A percentile compares a stretch with the other conserved stretches of the same genome.
Conservation (phyloP, 2,329 filamentous ascomycete species). For the Aspergillus niger region DNA sequence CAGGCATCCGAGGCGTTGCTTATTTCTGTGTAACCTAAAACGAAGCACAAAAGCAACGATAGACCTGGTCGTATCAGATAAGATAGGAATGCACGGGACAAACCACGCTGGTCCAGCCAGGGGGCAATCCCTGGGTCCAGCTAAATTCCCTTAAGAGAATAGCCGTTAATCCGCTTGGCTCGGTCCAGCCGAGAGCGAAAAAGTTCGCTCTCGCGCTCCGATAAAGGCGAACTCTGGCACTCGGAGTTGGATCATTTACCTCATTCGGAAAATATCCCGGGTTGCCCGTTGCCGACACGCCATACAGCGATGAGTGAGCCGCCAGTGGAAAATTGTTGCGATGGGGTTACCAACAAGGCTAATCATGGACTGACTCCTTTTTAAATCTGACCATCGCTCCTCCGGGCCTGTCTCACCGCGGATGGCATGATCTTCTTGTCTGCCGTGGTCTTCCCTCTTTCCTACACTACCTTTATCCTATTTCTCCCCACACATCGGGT, state of each 20-base stretch:
- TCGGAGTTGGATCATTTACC: background rate
- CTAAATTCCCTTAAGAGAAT: background rate
- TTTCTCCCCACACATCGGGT: background rate
- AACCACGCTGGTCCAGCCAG: background rate
- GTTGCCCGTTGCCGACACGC: background rate
- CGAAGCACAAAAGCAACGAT: no score
- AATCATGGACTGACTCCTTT: background rate
- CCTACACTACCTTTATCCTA: background rate
- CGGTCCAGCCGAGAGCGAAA: background rate
- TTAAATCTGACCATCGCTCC: background rate
- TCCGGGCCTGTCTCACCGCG: background rate
- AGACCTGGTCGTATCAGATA: background rate
- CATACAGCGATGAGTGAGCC: background rate
- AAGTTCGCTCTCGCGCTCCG: background rate
- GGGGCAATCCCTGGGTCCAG: background rate
- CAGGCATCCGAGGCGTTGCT: constrained; percentile 53
- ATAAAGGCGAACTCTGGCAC: background rate
- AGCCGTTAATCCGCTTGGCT: background rate
- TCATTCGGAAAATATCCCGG: background rate
- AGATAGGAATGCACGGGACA: background rate
- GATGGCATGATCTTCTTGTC: background rate
- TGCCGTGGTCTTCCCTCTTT: background rate
- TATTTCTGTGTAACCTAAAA: constrained; percentile 42
- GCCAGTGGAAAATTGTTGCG: background rate
- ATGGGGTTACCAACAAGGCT: background rate